Evolutionary conservation across 192 early-diverging fungal genomes (phyloP).

Genomic region (Coemansia sp.): DNA sequence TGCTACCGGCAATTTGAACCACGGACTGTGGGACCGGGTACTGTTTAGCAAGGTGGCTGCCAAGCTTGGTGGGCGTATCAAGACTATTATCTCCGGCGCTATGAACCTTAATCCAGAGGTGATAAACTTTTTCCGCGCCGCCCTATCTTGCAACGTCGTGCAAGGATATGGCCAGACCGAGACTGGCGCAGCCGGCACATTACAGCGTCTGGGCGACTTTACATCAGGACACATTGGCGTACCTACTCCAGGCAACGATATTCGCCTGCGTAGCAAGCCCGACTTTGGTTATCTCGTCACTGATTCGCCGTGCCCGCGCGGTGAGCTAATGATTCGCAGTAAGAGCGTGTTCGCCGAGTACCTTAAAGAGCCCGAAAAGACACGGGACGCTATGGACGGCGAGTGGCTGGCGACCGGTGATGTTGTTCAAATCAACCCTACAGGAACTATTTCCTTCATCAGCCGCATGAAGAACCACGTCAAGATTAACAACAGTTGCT

Average conservation of each 20-base stretch:
- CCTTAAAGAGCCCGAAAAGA: constrained; percentile 73
- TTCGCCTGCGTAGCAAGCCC: constrained; percentile 84
- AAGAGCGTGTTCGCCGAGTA: constrained; percentile 75
- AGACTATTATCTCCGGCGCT: constrained; percentile 71
- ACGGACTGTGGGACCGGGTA: constrained; percentile 84
- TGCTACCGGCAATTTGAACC: constrained; percentile 59
- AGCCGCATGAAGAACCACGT: constrained; percentile 78
- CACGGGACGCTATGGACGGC: constrained; percentile 67
- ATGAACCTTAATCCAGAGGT: constrained; percentile 76
- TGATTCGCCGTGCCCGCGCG: constrained; percentile 76
- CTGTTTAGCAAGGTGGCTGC: constrained; percentile 80
- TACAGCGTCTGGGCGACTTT: constrained; percentile 58
- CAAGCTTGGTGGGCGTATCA: constrained; percentile 73
- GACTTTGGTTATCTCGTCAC: constrained; percentile 79
- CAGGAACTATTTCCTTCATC: constrained; percentile 70
- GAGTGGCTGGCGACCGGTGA: constrained; percentile 87
- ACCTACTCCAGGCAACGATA: constrained; percentile 65
- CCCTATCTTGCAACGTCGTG: constrained; percentile 64
- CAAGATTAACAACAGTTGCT: constrained; percentile 81
- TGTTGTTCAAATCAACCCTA: constrained; percentile 66
- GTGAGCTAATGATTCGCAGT: constrained; percentile 84
- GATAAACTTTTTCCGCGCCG: constrained; percentile 73
- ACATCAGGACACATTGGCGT: constrained; percentile 70
- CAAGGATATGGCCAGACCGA: constrained; percentile 92
- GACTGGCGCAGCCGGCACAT: constrained; percentile 50